These are phyloP conservation scores for Macrolepiota fuliginosa DNA, from an alignment of 768 basidiomycete genomes.

Conservation along the genomic window DNA sequence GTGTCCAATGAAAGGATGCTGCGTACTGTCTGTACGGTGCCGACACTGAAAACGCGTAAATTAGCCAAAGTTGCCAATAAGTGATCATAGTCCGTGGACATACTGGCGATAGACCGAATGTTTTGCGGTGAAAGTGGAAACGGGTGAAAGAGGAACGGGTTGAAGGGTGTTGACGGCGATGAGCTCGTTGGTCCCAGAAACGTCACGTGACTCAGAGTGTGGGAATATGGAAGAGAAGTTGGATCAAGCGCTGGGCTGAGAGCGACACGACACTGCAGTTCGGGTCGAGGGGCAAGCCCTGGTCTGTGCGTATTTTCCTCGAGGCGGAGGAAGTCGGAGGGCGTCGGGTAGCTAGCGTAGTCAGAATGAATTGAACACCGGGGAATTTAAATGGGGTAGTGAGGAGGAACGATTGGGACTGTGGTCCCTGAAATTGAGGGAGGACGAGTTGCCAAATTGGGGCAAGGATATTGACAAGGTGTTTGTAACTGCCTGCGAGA, in stretches of 20 bases:
- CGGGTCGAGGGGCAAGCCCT: not conserved
- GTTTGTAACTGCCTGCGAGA: slow-evolving; percentile 18
- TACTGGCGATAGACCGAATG: slow-evolving; percentile 9
- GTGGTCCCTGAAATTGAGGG: slow-evolving; percentile 2
- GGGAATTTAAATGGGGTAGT: not conserved
- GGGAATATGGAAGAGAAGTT: not conserved
- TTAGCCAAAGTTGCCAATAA: slow-evolving; percentile 9
- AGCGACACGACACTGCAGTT: not conserved
- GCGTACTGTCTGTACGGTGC: slow-evolving; percentile 63
- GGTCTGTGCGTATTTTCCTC: not conserved
- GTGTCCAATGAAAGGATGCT: slow-evolving; percentile 21
- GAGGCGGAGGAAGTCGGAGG: not conserved
- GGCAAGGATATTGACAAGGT: slow-evolving; percentile 14
- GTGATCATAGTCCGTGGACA: not conserved
- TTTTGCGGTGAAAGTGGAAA: not conserved
- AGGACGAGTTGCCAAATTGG: slow-evolving; percentile 13
- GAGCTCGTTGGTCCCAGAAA: not conserved
- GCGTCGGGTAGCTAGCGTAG: not conserved
- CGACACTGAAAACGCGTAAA: slow-evolving; percentile 42
- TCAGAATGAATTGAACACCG: not conserved
- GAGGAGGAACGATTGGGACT: slow-evolving; percentile 11
- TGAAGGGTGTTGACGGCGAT: slow-evolving; percentile 6
- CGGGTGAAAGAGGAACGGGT: slow-evolving; percentile 16
- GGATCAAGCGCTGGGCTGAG: not conserved
- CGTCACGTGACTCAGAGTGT: not conserved